Evolutionary conservation across 768 basidiomycete genomes (phyloP).

Genomic region (Serendipita indica): DNA sequence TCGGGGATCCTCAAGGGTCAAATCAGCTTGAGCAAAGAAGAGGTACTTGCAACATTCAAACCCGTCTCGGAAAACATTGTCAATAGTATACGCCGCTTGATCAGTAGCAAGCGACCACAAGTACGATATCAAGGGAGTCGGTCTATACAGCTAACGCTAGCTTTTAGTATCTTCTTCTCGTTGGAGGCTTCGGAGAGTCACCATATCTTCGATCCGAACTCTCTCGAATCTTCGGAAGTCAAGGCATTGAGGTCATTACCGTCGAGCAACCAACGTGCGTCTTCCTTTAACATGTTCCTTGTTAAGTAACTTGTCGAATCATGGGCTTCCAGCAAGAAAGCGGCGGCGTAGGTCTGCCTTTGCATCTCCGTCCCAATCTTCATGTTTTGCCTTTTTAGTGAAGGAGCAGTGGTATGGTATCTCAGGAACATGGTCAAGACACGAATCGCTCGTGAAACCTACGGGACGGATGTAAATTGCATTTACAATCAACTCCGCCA

Average conservation of each 20-base stretch:
- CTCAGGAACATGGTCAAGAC: slow-evolving; percentile 2
- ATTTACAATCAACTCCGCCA: slow-evolving; percentile 1
- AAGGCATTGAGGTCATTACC: background rate
- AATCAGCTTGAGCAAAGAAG: background rate
- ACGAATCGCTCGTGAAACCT: background rate
- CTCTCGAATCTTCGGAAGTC: background rate
- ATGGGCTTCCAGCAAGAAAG: slow-evolving; percentile 2
- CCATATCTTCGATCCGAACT: background rate
- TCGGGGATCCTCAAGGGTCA: background rate
- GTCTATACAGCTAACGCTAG: too few species aligned
- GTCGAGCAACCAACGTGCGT: background rate
- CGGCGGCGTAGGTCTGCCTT: background rate
- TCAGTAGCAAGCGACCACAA: too few species aligned
- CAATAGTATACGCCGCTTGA: too few species aligned
- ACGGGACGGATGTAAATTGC: background rate
- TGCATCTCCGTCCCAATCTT: background rate
- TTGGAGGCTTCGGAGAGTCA: background rate
- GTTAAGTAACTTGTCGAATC: background rate
- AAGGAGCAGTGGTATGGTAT: slow-evolving; percentile 9
- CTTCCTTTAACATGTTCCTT: background rate
- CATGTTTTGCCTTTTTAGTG: background rate
- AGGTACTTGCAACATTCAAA: background rate
- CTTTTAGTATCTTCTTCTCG: background rate
- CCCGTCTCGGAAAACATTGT: background rate
- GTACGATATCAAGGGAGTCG: too few species aligned